Base-by-base conservation (phyloP, 495 filamentous ascomycete genomes). In the Neurospora sp. region DNA sequence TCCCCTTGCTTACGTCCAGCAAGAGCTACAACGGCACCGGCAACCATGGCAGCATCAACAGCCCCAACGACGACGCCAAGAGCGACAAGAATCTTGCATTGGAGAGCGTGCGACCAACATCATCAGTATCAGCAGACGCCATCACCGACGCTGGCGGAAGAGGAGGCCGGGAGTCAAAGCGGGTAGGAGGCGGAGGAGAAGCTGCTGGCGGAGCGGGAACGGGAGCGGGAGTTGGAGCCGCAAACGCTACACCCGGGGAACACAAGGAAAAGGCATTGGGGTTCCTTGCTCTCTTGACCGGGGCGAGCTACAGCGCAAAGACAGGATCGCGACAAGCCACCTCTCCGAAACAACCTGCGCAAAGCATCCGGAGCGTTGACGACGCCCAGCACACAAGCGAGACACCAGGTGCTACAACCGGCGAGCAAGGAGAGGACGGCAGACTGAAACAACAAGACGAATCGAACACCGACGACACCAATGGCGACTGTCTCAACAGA, bases 1-100 rank as follows among this genome's bases (percentile, higher is more conserved):
- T 81, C 46, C 80, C 80, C 39, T 79, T 80, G 39, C 69, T 83
- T 18, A 75, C 81, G 37, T 79, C 81, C 18, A 42, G 69, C 42
- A 73, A 71, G 35, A 80, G 78, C 75, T 79, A 77, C 77, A 75
- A 73, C 42, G 77, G 77, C 72, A 69, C 23, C 74, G 59, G 59
- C 39, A 66, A 66, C 54, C 54, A 66, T 66, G 54, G 27, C 54
- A 73, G 73, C 39, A 74, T 70, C 46, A 73, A 73, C 20, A 78
- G 70, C 70, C 76, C 71, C 70, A 69, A 46, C 48, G 35, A 42
- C 44, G 76, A 73, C 73, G 69, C 35, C 71, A 73, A 42, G 27
- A 77, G 69, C 72, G 75, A 69, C 77, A 72, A 77, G n/a, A 77
- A 73, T 37, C 73, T 66, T 66, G 54, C 27, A 35, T 18, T 66